Evolutionary conservation across 805 yeast species (phyloP).

Genomic region (Monosporozyma unispora): DNA sequence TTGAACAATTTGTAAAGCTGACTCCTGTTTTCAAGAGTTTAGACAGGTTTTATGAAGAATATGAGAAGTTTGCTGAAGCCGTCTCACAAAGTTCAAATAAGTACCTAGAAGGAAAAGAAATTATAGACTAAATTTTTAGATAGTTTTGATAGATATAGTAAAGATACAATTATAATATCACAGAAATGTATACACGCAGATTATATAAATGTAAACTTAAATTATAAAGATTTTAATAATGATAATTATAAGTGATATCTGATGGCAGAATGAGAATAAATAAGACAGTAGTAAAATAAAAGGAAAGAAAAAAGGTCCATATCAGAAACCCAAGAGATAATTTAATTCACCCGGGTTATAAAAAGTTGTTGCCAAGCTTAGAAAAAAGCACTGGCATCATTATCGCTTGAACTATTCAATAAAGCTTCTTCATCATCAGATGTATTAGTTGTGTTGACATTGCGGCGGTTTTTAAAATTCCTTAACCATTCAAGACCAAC

Average conservation of each 20-base stretch:
- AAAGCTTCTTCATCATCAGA: slow-evolving; percentile 26
- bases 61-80: slow-evolving; percentile 39
- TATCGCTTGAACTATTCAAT: slow-evolving; percentile 7
- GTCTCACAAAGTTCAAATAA: slow-evolving; percentile 18
- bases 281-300: neutral
- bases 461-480: neutral
- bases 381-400: slow-evolving; percentile 26
- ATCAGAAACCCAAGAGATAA: neutral
- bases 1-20: slow-evolving; percentile 40
- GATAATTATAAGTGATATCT: neutral
- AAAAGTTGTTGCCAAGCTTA: neutral
- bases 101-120: neutral
- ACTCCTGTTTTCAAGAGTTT: slow-evolving; percentile 47
- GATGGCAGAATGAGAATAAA: neutral
- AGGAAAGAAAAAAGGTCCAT: neutral
- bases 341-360: neutral
- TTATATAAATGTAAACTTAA: neutral
- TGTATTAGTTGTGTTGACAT: slow-evolving; percentile 1
- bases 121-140: neutral
- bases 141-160: neutral
- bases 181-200: neutral
- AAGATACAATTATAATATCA: neutral
- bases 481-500: slow-evolving; percentile 23
- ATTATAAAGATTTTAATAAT: neutral
- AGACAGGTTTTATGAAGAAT: slow-evolving; percentile 41